phyloP scores from a whole-genome alignment of 75 land plant species.

The Pinus tabuliformis region DNA sequence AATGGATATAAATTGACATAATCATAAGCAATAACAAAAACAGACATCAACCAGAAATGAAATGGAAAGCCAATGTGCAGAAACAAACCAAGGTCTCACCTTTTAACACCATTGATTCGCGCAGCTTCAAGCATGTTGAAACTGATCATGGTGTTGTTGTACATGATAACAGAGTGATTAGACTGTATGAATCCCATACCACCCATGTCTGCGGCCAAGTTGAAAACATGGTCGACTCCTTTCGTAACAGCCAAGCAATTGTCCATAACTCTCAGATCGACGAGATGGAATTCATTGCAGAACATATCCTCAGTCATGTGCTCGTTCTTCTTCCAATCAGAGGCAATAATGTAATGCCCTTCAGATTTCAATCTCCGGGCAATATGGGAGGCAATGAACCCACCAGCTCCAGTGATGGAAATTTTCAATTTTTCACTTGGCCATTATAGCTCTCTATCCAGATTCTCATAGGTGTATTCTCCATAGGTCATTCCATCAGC shows the following conservation, averaged over 20 bases:
- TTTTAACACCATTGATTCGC: conserved; percentile 72
- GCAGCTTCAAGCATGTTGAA: conserved; percentile 70
- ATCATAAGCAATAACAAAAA: too few relatives aligned
- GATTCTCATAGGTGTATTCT: conserved; percentile 24
- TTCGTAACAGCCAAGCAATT: conserved; percentile 54
- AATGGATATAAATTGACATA: too few relatives aligned
- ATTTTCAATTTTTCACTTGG: conserved; percentile 69
- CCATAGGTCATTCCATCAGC: too few relatives aligned
- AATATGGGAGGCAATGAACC: conserved; percentile 52
- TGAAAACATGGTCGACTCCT: too few relatives aligned
- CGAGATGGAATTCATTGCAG: conserved; percentile 87
- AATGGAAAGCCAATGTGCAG: too few relatives aligned
- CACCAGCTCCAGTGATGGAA: conserved; percentile 66
- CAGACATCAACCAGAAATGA: too few relatives aligned
- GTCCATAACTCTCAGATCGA: conserved; percentile 90
- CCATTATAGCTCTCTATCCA: conserved; percentile 88
- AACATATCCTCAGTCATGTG: conserved; percentile 96
- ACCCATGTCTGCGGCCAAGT: too few relatives aligned
- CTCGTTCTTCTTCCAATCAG: conserved; percentile 36
- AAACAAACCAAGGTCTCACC: conserved; percentile 21
- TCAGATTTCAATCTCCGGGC: conserved; percentile 82
- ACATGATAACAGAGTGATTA: too few relatives aligned
- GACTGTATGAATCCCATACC: too few relatives aligned
- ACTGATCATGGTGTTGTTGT: too few relatives aligned
- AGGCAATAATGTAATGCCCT: not conserved